Evolutionary conservation across 2,329 filamentous ascomycete genomes (phyloP), one percentile per base, ranked within the genome.

Genomic region (Juglanconis sp.): DNA sequence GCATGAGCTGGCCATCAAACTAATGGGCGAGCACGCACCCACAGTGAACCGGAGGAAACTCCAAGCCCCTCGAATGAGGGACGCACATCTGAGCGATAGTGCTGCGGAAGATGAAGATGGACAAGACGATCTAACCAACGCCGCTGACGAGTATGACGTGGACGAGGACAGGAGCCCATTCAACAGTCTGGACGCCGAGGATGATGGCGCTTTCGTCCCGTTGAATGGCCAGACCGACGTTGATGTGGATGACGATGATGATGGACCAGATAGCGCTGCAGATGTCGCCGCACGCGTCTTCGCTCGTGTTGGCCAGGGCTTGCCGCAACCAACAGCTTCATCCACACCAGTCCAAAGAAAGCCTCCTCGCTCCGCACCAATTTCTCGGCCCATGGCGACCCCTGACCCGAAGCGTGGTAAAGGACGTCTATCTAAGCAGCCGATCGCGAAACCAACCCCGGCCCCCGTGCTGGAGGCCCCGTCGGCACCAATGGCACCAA

Each of bases 1-100:
- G n/a, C 59, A 61, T n/a, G 55, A 61, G 56, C 47, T 59, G n/a
- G 59, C 59, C 8, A 30, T 61, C 51, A 59, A 59, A 34, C 36
- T 61, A 46, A 61, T 61, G 59, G 59, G 59, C 30, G 56, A 55
- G 40, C 59, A 61, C 38, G 59, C 59, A 32, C 56, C 59, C 6
- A 47, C 32, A 2, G 56, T 56, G 2, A 56, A 61, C 36, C 51
- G 59, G 9, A 53, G 59, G 15, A 61, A 58, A 47, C 32, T 61
- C 11, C 59, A 61, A 15, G 54, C 13, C n/a, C 51, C 53, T 38
- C 54, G 54, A 17, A 2, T 24, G 24, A 50, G 49, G 36, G 31
- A 49, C 7, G 47, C 47, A 11, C 13, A 13, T 1, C 48, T n/a
- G 31, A 15, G 31, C 5, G 11, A n/a, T 30, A 34, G 15, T 13